These are phyloP conservation scores for Chrysanthemum seticuspe DNA, from an alignment of 129 eudicot genomes.

Conservation along the genomic window DNA sequence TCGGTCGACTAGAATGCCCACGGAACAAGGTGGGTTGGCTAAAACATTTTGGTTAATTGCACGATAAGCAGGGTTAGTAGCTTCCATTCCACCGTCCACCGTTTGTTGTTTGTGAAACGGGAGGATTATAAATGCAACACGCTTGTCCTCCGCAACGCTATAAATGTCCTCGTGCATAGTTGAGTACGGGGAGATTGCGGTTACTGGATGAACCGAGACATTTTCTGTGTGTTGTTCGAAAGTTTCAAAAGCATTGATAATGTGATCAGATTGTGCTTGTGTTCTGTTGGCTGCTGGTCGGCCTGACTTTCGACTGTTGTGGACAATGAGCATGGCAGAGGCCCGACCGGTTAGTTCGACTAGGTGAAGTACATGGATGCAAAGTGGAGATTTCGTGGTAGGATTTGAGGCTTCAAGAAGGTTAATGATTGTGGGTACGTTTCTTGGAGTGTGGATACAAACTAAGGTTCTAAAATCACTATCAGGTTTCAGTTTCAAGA, in stretches of 20 bases:
- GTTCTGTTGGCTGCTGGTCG: conserved; percentile 64
- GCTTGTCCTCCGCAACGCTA: conserved; percentile 73
- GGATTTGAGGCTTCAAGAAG: conserved; percentile 79
- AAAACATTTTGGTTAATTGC: conserved; percentile 66
- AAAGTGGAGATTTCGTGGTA: conserved; percentile 62
- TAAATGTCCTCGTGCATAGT: conserved; percentile 93
- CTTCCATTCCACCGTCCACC: conserved; percentile 91
- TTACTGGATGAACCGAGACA: conserved; percentile 70
- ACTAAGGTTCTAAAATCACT: conserved; percentile 55
- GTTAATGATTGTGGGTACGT: conserved; percentile 79
- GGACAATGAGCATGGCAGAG: conserved; percentile 91
- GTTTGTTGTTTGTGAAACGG: conserved; percentile 93
- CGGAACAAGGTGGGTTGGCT: conserved; percentile 79
- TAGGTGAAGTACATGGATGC: conserved; percentile 61
- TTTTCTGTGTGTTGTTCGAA: conserved; percentile 53
- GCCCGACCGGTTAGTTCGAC: conserved; percentile 89
- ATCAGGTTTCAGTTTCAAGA: conserved; percentile 51
- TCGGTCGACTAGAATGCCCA: conserved; percentile 81
- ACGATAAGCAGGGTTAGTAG: conserved; percentile 59
- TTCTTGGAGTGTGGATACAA: conserved; percentile 76
- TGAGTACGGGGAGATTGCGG: conserved; percentile 82
- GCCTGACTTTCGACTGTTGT: conserved; percentile 57
- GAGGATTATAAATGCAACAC: conserved; percentile 62
- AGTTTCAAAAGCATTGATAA: conserved; percentile 78
- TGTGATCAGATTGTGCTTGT: conserved; percentile 83